Base-by-base conservation (phyloP, 176 grass and related monocot species). In the Triticum aestivum region DNA sequence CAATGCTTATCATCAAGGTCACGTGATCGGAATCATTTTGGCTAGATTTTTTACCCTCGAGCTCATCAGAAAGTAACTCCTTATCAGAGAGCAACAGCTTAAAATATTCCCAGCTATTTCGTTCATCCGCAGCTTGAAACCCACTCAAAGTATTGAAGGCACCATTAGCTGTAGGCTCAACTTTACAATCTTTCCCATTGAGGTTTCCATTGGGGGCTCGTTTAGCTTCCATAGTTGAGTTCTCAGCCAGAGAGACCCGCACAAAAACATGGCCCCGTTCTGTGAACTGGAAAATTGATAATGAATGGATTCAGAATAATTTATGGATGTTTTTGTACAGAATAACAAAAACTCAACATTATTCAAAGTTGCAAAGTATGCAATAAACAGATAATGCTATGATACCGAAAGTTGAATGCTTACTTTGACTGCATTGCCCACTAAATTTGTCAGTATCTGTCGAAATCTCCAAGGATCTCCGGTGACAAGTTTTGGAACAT, bases 351-450 rank as follows among this genome's bases (percentile, higher is more conserved):
- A 41, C 17, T 0, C 6, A 77, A 65, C 27, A 69, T 51, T 7
- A 47, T 59, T 87, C 11, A 8, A 82, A 38, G 27, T 49, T 39
- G 18, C 12, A 26, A 45, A 72, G 37, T 69, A 47, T 73, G 30
- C 66, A 51, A 27, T 73, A 7, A 89, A 32, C 27, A 54, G 1
- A 75, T 56, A 66, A 81, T 62, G 67, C 32, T 24, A 63, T 73
- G 29, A 81, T 63, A 67, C 30, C 24, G 69, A 90, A 91, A 91
- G 64, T n/a, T 52, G 27, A 63, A 14, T 86, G 30, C 87, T 92
- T 98, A 98, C 96, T 87, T 98, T 98, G 26, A 98, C 91, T 59
- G 96, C 94, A 61, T 98, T 98, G 49, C 93, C 91, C 21, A 98
- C 96, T 44, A 98, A 89, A 92, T 98, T 98, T 86, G 96, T 98